These are phyloP conservation scores for Zasmidium citrigriseum DNA, from an alignment of 2,329 filamentous ascomycete species.

Conservation along the genomic window DNA sequence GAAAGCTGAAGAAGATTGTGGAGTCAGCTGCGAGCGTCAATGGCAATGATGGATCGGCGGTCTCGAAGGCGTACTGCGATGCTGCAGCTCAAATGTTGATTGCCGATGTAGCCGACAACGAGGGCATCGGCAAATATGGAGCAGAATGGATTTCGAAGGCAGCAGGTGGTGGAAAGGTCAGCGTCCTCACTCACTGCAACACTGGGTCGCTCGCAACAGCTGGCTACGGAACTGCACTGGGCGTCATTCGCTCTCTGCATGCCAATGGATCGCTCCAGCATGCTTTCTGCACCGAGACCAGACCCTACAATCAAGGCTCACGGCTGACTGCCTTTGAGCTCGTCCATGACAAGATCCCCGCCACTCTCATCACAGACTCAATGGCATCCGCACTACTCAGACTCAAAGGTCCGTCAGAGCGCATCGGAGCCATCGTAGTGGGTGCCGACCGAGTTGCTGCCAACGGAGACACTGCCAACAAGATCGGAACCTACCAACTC, in stretches of 20 bases:
- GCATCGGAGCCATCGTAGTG: conserved; percentile 85
- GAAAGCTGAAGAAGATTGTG: conserved; percentile 70
- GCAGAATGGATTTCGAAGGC: conserved; percentile 77
- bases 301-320: conserved; percentile 97
- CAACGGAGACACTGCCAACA: conserved; percentile 97
- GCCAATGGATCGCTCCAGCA: conserved; percentile 67
- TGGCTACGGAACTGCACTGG: conserved; percentile 94
- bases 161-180: conserved; percentile 59
- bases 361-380: conserved; percentile 90
- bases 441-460: conserved; percentile 93
- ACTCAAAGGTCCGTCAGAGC: conserved; percentile 58
- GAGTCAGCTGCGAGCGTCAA: conserved; percentile 48
- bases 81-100: conserved; percentile 84
- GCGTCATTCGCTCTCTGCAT: conserved; percentile 85
- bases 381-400: conserved; percentile 90
- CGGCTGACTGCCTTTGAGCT: conserved; percentile 94
- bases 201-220: conserved; percentile 95
- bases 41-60: conserved; percentile 50
- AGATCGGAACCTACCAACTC: conserved; percentile 92
- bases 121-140: conserved; percentile 79
- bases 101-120: conserved; percentile 85
- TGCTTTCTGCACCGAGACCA: conserved; percentile 94
- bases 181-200: conserved; percentile 97
- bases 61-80: conserved; percentile 71
- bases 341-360: conserved; percentile 88